A percentile compares a stretch with the other conserved stretches of the same genome.
These are phyloP conservation scores for Clarireedia homoeocarpa DNA, from an alignment of 2,329 filamentous ascomycete genomes.

Conservation along the genomic window DNA sequence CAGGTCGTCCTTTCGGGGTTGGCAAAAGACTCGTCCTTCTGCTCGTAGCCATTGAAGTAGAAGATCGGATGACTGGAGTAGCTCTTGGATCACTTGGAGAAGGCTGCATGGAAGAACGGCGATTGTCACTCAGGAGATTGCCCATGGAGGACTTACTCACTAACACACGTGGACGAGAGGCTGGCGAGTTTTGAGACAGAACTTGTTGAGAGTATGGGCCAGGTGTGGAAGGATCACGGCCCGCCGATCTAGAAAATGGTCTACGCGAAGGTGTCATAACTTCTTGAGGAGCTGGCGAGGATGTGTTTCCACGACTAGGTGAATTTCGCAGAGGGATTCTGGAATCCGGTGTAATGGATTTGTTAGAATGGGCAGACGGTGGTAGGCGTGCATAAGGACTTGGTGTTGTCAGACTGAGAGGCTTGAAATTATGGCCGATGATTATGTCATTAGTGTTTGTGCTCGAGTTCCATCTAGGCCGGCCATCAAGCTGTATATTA, in stretches of 20 bases:
- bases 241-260: constrained; percentile 34
- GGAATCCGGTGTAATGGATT: constrained; percentile 16
- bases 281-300: constrained; percentile 22
- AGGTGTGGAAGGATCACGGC: constrained; percentile 48
- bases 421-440: constrained; percentile 61
- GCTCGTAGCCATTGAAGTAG: constrained; percentile 46
- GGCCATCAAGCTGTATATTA: constrained; percentile 39
- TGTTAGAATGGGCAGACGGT: constrained; percentile 17
- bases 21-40: constrained; percentile 49
- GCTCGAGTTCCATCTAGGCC: constrained; percentile 67
- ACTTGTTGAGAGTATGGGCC: constrained; percentile 41
- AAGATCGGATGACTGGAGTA: constrained; percentile 32
- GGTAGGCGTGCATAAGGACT: constrained; percentile 25
- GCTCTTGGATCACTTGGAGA: constrained; percentile 27
- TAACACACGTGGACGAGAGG: constrained; percentile 28
- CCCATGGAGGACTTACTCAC: constrained; percentile 37
- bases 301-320: constrained; percentile 22
- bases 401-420: constrained; percentile 44
- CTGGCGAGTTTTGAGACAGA: constrained; percentile 35
- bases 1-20: constrained; percentile 28
- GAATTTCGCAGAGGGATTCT: constrained; percentile 28
- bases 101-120: constrained; percentile 49
- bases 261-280: constrained; percentile 24
- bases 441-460: constrained; percentile 57
- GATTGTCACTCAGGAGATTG: constrained; percentile 31